Evolutionary conservation across 768 basidiomycete species (phyloP).

Genomic region (Tylopilus sp.): DNA sequence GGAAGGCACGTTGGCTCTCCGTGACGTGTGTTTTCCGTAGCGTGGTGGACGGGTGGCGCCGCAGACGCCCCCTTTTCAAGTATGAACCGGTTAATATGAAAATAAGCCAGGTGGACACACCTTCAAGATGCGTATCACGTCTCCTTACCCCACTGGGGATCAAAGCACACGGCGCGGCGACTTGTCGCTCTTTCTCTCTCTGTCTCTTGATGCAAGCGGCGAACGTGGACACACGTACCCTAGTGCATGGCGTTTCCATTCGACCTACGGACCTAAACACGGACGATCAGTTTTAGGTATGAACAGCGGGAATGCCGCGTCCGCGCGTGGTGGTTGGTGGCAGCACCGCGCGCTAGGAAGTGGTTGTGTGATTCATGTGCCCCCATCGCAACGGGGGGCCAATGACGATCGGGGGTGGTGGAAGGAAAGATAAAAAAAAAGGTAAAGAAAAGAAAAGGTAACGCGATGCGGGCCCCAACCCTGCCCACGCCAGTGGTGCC

Average conservation of each 20-base stretch:
- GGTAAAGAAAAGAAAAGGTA: no score
- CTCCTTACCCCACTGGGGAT: conserved; percentile 3
- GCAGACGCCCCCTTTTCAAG: conserved; percentile 2
- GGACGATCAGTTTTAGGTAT: conserved; percentile 20
- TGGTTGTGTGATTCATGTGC: no score
- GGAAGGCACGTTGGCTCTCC: neutral
- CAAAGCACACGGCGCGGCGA: conserved; percentile 12
- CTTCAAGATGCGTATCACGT: neutral
- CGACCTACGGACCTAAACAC: no score
- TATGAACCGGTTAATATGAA: conserved; percentile 5
- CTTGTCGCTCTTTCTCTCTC: no score
- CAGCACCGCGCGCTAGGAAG: no score
- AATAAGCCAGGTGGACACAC: conserved; percentile 14
- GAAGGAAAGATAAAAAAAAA: no score
- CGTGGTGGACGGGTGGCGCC: conserved; percentile 7
- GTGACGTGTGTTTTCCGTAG: no score
- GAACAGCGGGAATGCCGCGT: conserved; percentile 16
- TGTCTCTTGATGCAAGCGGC: conserved; percentile 17
- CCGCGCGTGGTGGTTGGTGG: neutral
- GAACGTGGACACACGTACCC: conserved; percentile 11
- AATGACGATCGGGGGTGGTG: conserved; percentile 12
- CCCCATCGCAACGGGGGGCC: neutral
- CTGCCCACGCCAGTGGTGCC: no score
- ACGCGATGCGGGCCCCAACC: conserved; percentile 14
- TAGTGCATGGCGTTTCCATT: no score